Evolutionary conservation across 495 filamentous ascomycete species (phyloP), one percentile per base, ranked within the genome.

Genomic region (Ramalina peruviana): DNA sequence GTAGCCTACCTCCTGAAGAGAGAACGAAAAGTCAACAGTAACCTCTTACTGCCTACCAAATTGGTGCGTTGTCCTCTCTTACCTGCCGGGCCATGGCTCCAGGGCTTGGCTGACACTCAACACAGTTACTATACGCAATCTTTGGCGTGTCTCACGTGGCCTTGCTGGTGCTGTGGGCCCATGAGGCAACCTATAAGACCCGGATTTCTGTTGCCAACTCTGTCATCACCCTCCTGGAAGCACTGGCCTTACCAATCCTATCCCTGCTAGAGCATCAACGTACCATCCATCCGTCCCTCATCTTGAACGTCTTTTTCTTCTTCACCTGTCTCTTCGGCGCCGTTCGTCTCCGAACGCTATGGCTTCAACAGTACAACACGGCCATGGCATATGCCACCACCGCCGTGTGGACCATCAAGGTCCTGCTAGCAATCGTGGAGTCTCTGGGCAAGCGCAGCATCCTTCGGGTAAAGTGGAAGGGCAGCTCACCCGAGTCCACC

Each of bases 221-320:
- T 40, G 65, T 60, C 0, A 43, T 81, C 11, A 52, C 64, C 17
- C 61, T 76, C 3, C 48, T 72, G 27, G 69, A 63, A 7, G 56
- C 63, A 6, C 43, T 72, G 6, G 50, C 66, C 5, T 61, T 80
- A 40, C 41, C 65, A 26, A 36, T 66, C 6, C 67, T 82, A 15
- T 81, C 77, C 0, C 72, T 69, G 50, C 50, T 72, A 13, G 79
- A 85, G 51, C 81, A 84, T 57, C 60, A 65, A 25, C 66, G 68
- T 16, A 71, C 72, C 50, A 61, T 72, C 23, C 68, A 71, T 41
- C 80, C 82, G 0, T 85, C 83, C 0, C 63, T 72, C 30, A 51
- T 85, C 10, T 62, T 86, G 36, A 73, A 76, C 46, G 49, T 67
- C 7, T 87, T 82, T 57, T 66, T 87, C 1, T 66, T 80, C 40